Conservation (phyloP, 2,329 filamentous ascomycete species). For the Pleomassaria siparia region DNA sequence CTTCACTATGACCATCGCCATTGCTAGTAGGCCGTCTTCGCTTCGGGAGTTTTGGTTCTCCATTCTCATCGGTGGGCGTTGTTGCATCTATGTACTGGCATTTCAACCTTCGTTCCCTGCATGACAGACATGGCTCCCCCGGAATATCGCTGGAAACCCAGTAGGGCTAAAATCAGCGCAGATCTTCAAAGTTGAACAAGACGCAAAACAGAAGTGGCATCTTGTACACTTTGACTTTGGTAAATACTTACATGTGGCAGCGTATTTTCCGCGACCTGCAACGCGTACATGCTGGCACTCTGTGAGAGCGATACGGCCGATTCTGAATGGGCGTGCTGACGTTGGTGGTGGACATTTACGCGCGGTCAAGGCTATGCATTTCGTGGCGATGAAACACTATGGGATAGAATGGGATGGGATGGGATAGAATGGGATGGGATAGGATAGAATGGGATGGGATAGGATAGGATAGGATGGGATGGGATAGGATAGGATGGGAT, state of each 20-base stretch:
- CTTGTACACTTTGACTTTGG: too few species aligned
- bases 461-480: too few species aligned
- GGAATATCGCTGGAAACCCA: too few species aligned
- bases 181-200: too few species aligned
- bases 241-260: too few species aligned
- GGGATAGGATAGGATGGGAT: too few species aligned
- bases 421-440: too few species aligned
- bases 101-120: conserved; percentile 39
- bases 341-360: conserved; percentile 33
- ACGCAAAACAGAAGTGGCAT: too few species aligned
- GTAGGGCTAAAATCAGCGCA: too few species aligned
- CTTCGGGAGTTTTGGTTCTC: conserved; percentile 26
- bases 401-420: background rate
- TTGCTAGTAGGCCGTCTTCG: conserved; percentile 31
- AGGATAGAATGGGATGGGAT: too few species aligned
- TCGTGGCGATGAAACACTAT: background rate
- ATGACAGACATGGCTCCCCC: conserved; percentile 43
- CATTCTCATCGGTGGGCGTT: conserved; percentile 25
- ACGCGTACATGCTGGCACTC: conserved; percentile 45
- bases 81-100: conserved; percentile 40
- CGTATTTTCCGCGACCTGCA: conserved; percentile 47
- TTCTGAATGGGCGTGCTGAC: conserved; percentile 33
- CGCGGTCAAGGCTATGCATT: background rate
- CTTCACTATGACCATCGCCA: conserved; percentile 18
- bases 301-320: conserved; percentile 47